Conservation (phyloP, 345 rosid species). For the Gossypium raimondii region DNA sequence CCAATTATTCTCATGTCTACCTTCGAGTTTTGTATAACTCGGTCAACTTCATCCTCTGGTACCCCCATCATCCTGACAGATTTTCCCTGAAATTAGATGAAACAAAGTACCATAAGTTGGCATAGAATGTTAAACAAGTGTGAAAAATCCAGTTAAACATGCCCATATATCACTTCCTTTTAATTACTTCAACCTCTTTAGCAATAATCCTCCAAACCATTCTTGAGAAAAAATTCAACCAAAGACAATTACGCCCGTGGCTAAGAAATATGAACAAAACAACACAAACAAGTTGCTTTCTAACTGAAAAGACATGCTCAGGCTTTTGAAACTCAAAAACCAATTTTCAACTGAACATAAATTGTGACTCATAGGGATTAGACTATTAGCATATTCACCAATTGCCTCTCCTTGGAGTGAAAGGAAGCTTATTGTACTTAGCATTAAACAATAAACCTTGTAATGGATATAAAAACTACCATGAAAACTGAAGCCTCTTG, state of each 20-base stretch:
- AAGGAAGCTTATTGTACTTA: neutral
- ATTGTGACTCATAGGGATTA: neutral
- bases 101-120: constrained; percentile 9
- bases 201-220: neutral
- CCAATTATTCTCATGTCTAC: constrained; percentile 72
- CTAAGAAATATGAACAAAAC: neutral
- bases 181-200: neutral
- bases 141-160: neutral
- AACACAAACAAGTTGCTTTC: neutral
- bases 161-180: neutral
- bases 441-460: neutral
- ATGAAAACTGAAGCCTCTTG: constrained; percentile 45
- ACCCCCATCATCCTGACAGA: constrained; percentile 93
- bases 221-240: neutral
- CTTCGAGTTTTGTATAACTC: constrained; percentile 44
- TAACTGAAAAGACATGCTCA: neutral
- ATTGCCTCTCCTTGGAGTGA: neutral
- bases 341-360: neutral
- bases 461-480: constrained; percentile 29
- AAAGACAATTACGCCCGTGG: neutral
- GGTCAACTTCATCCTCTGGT: constrained; percentile 58
- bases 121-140: neutral
- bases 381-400: neutral
- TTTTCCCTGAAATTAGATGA: constrained; percentile 47
- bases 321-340: neutral